Evolutionary conservation across 164 flowering plant species (phyloP).

Genomic region (Aristolochia californica): DNA sequence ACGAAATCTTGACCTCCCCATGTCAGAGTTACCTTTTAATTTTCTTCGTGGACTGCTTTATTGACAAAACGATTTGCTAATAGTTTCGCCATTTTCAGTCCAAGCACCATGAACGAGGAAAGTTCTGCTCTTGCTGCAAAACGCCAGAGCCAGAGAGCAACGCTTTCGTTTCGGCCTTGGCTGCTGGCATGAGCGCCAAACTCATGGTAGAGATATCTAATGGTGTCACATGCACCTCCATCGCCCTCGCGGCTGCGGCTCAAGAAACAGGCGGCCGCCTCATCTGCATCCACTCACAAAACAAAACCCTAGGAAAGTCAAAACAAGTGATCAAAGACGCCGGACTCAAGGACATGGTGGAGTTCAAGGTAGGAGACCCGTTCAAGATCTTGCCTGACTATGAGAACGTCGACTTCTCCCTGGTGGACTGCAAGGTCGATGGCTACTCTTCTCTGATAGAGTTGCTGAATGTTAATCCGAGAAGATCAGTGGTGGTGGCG

Average conservation of each 20-base stretch:
- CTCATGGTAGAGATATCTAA: conserved; percentile 46
- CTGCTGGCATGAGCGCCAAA: conserved; percentile 53
- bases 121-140: conserved; percentile 6
- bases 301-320: conserved; percentile 16
- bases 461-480: conserved; percentile 40
- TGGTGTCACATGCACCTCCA: conserved; percentile 33
- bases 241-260: conserved; percentile 57
- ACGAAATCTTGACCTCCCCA: too few relatives aligned
- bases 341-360: conserved; percentile 41
- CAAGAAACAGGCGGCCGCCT: conserved; percentile 51
- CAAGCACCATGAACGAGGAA: conserved; percentile 7
- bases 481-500: conserved; percentile 38
- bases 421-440: conserved; percentile 39
- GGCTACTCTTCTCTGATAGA: conserved; percentile 21
- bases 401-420: conserved; percentile 40
- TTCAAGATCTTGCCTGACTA: conserved; percentile 21
- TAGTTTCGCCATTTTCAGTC: conserved; percentile 15
- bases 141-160: conserved; percentile 31
- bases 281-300: conserved; percentile 45
- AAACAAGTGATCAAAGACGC: conserved; percentile 26
- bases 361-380: conserved; percentile 51
- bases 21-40: too few relatives aligned
- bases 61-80: too few relatives aligned
- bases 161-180: conserved; percentile 56
- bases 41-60: too few relatives aligned